phyloP scores from a whole-genome alignment of 257 asterid genomes.

The Solanum corneliomulleri region DNA sequence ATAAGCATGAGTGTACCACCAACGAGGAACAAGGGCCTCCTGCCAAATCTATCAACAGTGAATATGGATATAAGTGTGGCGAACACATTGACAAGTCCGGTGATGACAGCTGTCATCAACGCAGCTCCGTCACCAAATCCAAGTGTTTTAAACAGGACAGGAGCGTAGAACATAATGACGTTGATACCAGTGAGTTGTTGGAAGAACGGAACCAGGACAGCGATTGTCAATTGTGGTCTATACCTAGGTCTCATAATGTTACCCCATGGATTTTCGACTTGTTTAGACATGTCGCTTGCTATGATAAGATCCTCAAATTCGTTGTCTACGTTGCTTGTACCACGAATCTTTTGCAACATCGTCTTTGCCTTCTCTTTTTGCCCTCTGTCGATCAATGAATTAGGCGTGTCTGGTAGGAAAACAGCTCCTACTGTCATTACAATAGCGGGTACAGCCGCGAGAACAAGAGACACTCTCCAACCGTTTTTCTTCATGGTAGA shows the following conservation, averaged over 20 bases:
- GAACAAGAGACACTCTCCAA: slow-evolving; percentile 73
- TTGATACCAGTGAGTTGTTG: slow-evolving; percentile 82
- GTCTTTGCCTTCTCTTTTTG: slow-evolving; percentile 30
- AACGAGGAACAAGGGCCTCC: slow-evolving; percentile 49
- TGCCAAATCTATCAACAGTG: slow-evolving; percentile 65
- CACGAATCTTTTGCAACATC: slow-evolving; percentile 42
- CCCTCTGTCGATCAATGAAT: slow-evolving; percentile 77
- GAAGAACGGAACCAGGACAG: slow-evolving; percentile 46
- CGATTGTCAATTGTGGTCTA: slow-evolving; percentile 70
- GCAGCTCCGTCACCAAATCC: slow-evolving; percentile 52
- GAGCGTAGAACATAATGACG: slow-evolving; percentile 73
- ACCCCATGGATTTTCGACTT: slow-evolving; percentile 56
- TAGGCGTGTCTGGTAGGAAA: slow-evolving; percentile 78
- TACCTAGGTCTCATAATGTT: slow-evolving; percentile 46
- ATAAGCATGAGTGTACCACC: slow-evolving; percentile 63
- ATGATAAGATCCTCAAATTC: slow-evolving; percentile 61
- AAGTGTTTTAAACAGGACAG: slow-evolving; percentile 57
- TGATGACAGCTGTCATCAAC: slow-evolving; percentile 32
- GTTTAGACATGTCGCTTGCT: slow-evolving; percentile 52
- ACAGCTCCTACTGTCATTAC: slow-evolving; percentile 56
- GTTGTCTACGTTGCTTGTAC: slow-evolving; percentile 40
- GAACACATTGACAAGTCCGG: slow-evolving; percentile 42
- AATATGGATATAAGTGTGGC: slow-evolving; percentile 50
- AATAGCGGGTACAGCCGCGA: slow-evolving; percentile 70
- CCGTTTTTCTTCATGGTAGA: slow-evolving; percentile 47